Base-by-base conservation (phyloP, 257 asterid genomes). In the Nicotiana noctiflora region DNA sequence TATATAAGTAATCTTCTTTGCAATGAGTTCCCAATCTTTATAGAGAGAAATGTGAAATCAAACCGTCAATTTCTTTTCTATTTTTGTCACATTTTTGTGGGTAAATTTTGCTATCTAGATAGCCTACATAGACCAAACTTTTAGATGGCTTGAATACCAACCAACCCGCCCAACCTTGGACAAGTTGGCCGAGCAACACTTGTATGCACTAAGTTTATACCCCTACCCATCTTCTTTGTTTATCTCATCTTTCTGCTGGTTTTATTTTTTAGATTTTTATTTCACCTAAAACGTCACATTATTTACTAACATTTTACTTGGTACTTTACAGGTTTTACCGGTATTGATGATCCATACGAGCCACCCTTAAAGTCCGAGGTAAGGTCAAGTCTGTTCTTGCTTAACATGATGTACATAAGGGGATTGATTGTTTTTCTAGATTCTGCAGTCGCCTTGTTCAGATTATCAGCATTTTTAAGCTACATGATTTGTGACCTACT, bases 301-400 rank as follows among this genome's bases (percentile, higher is more conserved):
- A 12, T 46, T 37, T 70, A 19, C 12, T 67, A 21, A 40, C 23
- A 44, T 70, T 21, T 44, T 15, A 17, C 34, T 21, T 74, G 25
- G 61, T 49, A 49, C 78, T 83, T 81, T 68, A 46, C 92, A 96
- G 99, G 97, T 82, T 96, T 96, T 89, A 96, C 99, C 1, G 99
- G 99, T 60, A 86, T 96, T 81, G 99, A 96, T 82, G 99, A 96
- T 88, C 99, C 98, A 72, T 96, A 96, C 55, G 98, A 96, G 86
- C 88, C 93, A 34, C 99, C 99, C 62, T 67, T 89, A 81, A 92
- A 88, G 83, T 84, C 94, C 17, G 99, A 96, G 98, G 99, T 92
- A 89, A n/a, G 40, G 25, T 49, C 78, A 74, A 74, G 14, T 74
- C 37, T 25, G 23, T 74, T 23, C 78, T 49, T 49, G 61, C 32